Evolutionary conservation across 108 stramenopile genomes (phyloP).

Genomic region (Cyclotella baltica): DNA sequence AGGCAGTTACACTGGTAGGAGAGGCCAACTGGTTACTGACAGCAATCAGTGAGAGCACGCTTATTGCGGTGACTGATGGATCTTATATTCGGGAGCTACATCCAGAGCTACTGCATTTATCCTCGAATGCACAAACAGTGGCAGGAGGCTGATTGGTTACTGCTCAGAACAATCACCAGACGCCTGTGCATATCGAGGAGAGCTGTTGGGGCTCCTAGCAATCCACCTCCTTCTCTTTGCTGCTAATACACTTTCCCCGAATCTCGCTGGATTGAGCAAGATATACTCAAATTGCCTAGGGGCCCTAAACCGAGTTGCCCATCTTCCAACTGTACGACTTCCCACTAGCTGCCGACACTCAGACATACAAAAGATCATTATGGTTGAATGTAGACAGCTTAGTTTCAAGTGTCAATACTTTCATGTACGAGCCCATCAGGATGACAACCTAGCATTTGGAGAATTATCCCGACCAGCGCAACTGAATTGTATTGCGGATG

Average conservation of each 20-base stretch:
- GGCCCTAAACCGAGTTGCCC: too few relatives aligned
- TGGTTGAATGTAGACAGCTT: neutral
- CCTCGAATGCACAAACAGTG: neutral
- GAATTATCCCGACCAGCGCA: neutral
- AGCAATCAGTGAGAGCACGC: neutral
- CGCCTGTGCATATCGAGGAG: slow-evolving; percentile 9
- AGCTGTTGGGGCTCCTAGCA: slow-evolving; percentile 15
- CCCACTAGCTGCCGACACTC: neutral
- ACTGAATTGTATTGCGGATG: neutral
- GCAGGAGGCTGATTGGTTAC: neutral
- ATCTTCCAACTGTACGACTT: neutral
- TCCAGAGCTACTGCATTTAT: neutral
- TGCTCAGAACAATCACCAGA: neutral
- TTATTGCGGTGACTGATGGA: neutral
- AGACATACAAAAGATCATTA: neutral
- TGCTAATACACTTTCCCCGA: neutral
- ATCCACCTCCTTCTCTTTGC: slow-evolving; percentile 17
- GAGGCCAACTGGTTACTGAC: neutral
- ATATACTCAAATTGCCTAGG: neutral
- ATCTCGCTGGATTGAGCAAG: neutral
- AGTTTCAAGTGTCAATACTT: neutral
- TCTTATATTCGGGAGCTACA: neutral
- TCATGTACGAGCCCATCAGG: neutral
- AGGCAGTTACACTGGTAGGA: neutral
- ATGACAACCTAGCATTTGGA: neutral